These are phyloP conservation scores for Thozetella sp. DNA, from an alignment of 495 filamentous ascomycete species.

Conservation along the genomic window DNA sequence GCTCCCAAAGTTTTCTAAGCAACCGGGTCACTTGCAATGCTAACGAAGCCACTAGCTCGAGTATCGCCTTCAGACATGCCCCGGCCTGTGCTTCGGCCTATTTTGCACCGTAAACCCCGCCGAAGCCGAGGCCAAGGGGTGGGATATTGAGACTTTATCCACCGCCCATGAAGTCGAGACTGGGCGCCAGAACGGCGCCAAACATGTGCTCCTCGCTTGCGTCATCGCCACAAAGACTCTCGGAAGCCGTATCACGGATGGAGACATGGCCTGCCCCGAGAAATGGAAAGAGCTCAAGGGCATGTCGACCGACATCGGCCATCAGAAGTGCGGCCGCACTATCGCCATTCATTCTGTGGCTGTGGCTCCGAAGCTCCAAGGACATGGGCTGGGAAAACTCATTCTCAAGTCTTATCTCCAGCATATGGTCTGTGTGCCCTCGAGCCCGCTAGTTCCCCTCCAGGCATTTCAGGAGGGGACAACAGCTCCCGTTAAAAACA, in stretches of 20 bases:
- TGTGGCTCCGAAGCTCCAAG: slow-evolving; percentile 74
- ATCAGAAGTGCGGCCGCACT: slow-evolving; percentile 73
- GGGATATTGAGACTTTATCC: slow-evolving; percentile 48
- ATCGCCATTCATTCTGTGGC: slow-evolving; percentile 82
- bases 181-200: slow-evolving; percentile 44
- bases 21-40: slow-evolving; percentile 3
- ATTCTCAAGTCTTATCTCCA: slow-evolving; percentile 78
- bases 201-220: slow-evolving; percentile 76
- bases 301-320: slow-evolving; percentile 40
- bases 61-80: slow-evolving; percentile 78
- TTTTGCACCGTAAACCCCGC: slow-evolving; percentile 63
- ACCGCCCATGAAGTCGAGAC: slow-evolving; percentile 49
- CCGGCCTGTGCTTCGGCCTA: slow-evolving; percentile 80
- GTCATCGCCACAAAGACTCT: slow-evolving; percentile 73
- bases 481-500: background rate
- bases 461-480: background rate
- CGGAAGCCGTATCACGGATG: slow-evolving; percentile 66
- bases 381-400: slow-evolving; percentile 72
- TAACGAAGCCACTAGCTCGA: slow-evolving; percentile 57
- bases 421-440: slow-evolving; percentile 36
- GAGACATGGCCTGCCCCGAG: slow-evolving; percentile 71
- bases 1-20: slow-evolving; percentile 5
- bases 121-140: slow-evolving; percentile 42
- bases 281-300: slow-evolving; percentile 55
- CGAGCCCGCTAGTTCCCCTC: background rate